phyloP scores from a whole-genome alignment of 202 grass and related monocot species.

The Bolboschoenoplectus hybrid region DNA sequence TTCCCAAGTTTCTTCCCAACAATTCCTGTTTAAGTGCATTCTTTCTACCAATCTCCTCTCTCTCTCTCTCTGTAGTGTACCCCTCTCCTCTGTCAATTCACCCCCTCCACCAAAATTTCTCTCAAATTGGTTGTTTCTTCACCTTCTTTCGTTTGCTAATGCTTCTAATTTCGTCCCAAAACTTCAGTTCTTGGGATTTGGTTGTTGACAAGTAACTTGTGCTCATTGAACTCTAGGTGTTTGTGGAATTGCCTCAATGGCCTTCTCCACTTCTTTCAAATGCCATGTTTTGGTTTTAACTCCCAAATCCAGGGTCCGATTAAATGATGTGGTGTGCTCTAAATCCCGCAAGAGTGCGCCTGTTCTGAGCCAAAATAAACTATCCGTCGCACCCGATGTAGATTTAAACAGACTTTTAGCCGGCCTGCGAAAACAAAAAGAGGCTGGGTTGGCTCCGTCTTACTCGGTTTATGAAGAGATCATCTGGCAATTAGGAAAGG shows the following conservation, averaged over 20 bases:
- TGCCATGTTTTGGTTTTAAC: conserved; percentile 38
- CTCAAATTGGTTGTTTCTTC: background rate
- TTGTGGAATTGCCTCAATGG: conserved; percentile 54
- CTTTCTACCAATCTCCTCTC: no score
- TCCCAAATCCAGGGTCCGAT: background rate
- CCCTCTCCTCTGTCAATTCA: background rate
- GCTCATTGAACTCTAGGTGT: background rate
- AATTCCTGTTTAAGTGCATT: no score
- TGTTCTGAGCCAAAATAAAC: background rate
- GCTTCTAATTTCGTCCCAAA: background rate
- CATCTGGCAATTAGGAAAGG: conserved; percentile 56
- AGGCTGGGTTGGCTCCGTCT: conserved; percentile 41
- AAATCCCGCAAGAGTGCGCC: background rate
- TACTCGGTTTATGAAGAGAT: conserved; percentile 61
- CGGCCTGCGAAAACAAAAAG: conserved; percentile 57
- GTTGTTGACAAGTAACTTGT: background rate
- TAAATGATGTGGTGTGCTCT: background rate
- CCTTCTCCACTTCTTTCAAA: conserved; percentile 41
- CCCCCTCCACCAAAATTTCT: background rate
- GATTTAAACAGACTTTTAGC: conserved; percentile 38
- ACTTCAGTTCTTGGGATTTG: background rate
- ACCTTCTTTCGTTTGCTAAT: background rate
- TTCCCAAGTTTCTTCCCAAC: background rate
- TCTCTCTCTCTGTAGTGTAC: background rate
- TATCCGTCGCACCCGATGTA: conserved; percentile 40